Base-by-base conservation (phyloP, 768 basidiomycete species). In the Dacryopinax spathularia region DNA sequence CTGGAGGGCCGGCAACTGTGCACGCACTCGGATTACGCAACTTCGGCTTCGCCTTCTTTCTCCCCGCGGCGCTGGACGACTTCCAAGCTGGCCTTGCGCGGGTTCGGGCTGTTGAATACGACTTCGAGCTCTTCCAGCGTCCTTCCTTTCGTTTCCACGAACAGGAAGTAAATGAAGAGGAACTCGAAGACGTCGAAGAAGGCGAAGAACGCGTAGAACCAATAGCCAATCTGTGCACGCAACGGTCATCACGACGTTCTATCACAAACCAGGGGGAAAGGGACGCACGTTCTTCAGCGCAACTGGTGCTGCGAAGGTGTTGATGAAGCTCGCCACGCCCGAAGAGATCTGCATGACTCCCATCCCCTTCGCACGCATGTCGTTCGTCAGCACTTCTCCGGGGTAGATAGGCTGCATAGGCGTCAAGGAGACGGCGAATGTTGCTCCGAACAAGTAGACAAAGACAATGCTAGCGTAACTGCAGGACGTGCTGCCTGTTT, bases 351-450 rank as follows among this genome's bases (percentile, higher is more conserved):
- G 82, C 75, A 82, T 85, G 18, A 85, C 68, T 2, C 83, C 73
- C 61, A 86, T 79, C 34, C 85, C 85, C 70, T 79, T 81, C 0
- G 84, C 79, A 63, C 85, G 82, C 33, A 79, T 78, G 65, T 83
- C 80, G 74, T 77, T 85, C 0, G 85, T 84, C 76, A 86, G 85
- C 33, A 86, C 69, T 67, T 86, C 85, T 16, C 85, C 83, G 65
- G 84, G 72, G 77, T 77, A 84, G 5, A 84, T 83, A 82, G 66
- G 34, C 34, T 33, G 59, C 25, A 66, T 25, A n/a, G 48, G 48
- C 31, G 48, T 56, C 5, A 56, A 20, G 29, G 48, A 56, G 9
- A 56, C 29, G 13, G 48, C 48, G 29, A 56, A 56, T 20, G 48
- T 56, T 7, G 48, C 48, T 5, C 48, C 48, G 25, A 56, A 56